Evolutionary conservation across 768 basidiomycete genomes (phyloP).

Genomic region (Boletus tomentosulus): DNA sequence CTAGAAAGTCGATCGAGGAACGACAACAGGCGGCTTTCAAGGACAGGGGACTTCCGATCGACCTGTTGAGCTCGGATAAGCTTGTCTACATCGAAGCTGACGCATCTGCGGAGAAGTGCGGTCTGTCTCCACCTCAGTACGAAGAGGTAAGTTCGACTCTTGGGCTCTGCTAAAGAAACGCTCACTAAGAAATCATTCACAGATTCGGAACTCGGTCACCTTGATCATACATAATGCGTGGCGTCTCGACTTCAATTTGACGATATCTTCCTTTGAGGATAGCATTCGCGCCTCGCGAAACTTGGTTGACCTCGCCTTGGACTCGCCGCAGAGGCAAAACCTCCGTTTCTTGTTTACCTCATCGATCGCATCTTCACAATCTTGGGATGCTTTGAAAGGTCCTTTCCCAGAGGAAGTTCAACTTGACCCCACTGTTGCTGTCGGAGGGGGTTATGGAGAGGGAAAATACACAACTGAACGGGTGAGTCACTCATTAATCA

Average conservation of each 20-base stretch:
- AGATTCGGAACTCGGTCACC: slow-evolving; percentile 34
- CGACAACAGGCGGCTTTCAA: slow-evolving; percentile 33
- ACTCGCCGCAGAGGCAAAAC: slow-evolving; percentile 22
- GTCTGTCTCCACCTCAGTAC: slow-evolving; percentile 16
- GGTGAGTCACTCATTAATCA: slow-evolving; percentile 15
- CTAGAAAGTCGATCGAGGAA: slow-evolving; percentile 8
- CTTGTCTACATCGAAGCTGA: slow-evolving; percentile 40
- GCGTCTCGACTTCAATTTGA: slow-evolving; percentile 42
- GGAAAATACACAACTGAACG: slow-evolving; percentile 43
- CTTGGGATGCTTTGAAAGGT: slow-evolving; percentile 27
- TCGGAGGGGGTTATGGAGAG: slow-evolving; percentile 44
- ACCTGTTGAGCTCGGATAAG: slow-evolving; percentile 28
- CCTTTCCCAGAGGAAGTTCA: slow-evolving; percentile 36
- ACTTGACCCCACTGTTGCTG: slow-evolving; percentile 30
- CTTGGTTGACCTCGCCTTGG: slow-evolving; percentile 15
- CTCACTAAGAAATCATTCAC: background rate
- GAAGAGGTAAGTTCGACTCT: slow-evolving; percentile 8
- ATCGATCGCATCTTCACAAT: slow-evolving; percentile 34
- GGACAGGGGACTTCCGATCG: slow-evolving; percentile 33
- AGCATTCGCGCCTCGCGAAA: slow-evolving; percentile 38
- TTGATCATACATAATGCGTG: slow-evolving; percentile 42
- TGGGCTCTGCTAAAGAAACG: background rate
- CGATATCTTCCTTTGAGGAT: slow-evolving; percentile 40
- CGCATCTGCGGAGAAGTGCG: slow-evolving; percentile 26
- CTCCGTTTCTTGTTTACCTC: slow-evolving; percentile 40